Evolutionary conservation across 1,284 basidiomycete species (phyloP).

Genomic region (Puccinia polysora): DNA sequence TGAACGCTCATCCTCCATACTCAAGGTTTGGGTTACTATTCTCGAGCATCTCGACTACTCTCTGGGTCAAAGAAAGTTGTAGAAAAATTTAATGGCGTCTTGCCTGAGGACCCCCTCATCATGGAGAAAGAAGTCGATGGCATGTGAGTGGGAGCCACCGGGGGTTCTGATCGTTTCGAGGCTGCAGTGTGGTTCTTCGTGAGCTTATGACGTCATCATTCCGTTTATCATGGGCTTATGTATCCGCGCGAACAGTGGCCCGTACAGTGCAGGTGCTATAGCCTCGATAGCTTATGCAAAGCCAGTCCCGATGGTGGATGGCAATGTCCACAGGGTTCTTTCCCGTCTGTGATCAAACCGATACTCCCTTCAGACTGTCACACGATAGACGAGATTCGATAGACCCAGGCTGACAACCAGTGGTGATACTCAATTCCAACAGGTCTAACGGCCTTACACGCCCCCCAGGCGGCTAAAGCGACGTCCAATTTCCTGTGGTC

Average conservation of each 20-base stretch:
- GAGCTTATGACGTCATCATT: background rate
- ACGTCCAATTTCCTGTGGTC: constrained; percentile 78
- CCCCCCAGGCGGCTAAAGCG: constrained; percentile 69
- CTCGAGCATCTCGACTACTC: constrained; percentile 73
- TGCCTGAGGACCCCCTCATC: constrained; percentile 73
- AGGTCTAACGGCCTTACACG: constrained; percentile 73
- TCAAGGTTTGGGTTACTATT: constrained; percentile 77
- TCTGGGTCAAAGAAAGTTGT: constrained; percentile 72
- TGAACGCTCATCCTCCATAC: background rate
- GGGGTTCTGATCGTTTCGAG: background rate
- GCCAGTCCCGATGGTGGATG: constrained; percentile 80
- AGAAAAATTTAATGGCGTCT: constrained; percentile 62
- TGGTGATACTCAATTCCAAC: constrained; percentile 66
- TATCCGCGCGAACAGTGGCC: too few relatives aligned
- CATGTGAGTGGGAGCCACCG: constrained; percentile 55
- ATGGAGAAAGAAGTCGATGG: constrained; percentile 82
- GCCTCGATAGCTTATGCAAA: constrained; percentile 83
- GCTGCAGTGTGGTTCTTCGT: too few relatives aligned
- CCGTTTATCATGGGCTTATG: background rate
- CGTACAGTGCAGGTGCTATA: constrained; percentile 67
- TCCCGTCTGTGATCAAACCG: constrained; percentile 32
- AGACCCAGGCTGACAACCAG: background rate
- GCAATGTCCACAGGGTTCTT: constrained; percentile 63
- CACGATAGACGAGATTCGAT: background rate
- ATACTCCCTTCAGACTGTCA: background rate